phyloP scores from a whole-genome alignment of 106 monocot genomes.

The Dendrobium huoshanense region DNA sequence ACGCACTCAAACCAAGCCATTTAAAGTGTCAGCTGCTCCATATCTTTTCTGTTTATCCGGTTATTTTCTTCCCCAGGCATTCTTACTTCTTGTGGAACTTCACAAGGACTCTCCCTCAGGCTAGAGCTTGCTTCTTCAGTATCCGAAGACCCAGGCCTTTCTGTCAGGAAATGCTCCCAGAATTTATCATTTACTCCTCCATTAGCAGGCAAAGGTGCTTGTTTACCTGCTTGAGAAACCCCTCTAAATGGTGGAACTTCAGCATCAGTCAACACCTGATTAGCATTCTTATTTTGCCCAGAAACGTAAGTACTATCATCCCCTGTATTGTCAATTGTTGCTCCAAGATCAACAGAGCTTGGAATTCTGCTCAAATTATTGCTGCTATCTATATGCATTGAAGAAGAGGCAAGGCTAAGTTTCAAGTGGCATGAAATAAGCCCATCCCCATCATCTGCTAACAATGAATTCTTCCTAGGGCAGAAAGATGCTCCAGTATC shows the following conservation, averaged over 20 bases:
- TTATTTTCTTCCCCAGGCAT: constrained; percentile 7
- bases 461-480: constrained; percentile 34
- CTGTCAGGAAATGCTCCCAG: constrained; percentile 97
- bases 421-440: constrained; percentile 59
- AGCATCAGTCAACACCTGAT: neutral
- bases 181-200: constrained; percentile 80
- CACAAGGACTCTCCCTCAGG: constrained; percentile 28
- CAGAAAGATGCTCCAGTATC: constrained; percentile 48
- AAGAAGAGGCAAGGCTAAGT: constrained; percentile 65
- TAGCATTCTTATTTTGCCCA: neutral
- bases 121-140: constrained; percentile 74
- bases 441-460: constrained; percentile 49
- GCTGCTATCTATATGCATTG: constrained; percentile 38
- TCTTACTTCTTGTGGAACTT: constrained; percentile 26
- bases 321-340: neutral
- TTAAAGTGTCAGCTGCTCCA: constrained; percentile 2
- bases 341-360: constrained; percentile 9
- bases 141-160: constrained; percentile 72
- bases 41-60: neutral
- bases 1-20: neutral
- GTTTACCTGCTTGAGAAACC: neutral
- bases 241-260: constrained; percentile 9
- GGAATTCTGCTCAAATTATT: constrained; percentile 10
- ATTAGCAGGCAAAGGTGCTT: constrained; percentile 14
- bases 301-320: neutral